These are phyloP conservation scores for Pyricularia pennisetigena DNA, from an alignment of 2,329 filamentous ascomycete species.

Conservation along the genomic window DNA sequence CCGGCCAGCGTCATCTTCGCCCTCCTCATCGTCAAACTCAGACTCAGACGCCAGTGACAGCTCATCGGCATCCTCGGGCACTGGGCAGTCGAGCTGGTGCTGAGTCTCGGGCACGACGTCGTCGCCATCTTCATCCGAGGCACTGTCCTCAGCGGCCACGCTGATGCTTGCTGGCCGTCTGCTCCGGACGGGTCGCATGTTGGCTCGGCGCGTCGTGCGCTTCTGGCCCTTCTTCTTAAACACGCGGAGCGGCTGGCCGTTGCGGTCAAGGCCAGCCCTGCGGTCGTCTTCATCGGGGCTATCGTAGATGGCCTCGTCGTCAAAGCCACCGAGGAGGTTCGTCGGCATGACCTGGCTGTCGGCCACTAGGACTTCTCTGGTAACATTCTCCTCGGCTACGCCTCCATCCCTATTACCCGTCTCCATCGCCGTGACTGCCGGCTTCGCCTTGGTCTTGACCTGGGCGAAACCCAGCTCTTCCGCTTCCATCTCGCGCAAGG, in stretches of 20 bases:
- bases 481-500: constrained; percentile 60
- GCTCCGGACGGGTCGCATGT: constrained; percentile 45
- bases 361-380: constrained; percentile 23
- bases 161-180: constrained; percentile 31
- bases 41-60: constrained; percentile 26
- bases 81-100: constrained; percentile 7
- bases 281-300: constrained; percentile 39
- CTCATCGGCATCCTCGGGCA: constrained; percentile 15
- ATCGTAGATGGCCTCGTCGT: constrained; percentile 51
- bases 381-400: background rate
- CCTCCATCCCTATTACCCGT: background rate
- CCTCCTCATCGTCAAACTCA: constrained; percentile 24
- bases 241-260: constrained; percentile 48
- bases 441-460: background rate
- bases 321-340: constrained; percentile 44
- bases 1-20: constrained; percentile 18
- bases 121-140: constrained; percentile 23
- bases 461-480: constrained; percentile 19
- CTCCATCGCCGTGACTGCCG: background rate
- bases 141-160: constrained; percentile 16
- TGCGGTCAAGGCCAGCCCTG: constrained; percentile 29
- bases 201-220: constrained; percentile 60
- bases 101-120: constrained; percentile 30
- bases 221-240: constrained; percentile 84
- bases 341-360: constrained; percentile 30